Evolutionary conservation across 805 yeast genomes (phyloP).

Genomic region (Cyberlindnera sargentensis): DNA sequence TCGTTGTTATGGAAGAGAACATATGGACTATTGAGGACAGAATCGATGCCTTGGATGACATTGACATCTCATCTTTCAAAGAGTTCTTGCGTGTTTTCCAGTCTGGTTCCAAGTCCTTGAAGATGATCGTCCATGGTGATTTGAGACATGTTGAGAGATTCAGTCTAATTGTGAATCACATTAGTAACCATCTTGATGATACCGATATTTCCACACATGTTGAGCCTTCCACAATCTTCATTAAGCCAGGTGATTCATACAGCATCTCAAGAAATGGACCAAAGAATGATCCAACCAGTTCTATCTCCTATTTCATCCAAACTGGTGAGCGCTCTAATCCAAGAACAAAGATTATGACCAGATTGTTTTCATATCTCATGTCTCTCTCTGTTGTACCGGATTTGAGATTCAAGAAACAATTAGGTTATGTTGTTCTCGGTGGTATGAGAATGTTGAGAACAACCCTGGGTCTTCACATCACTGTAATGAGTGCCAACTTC

Average conservation of each 20-base stretch:
- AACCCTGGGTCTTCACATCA: slow-evolving; percentile 52
- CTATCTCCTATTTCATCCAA: slow-evolving; percentile 50
- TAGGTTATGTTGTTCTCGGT: slow-evolving; percentile 58
- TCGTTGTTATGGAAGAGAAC: slow-evolving; percentile 48
- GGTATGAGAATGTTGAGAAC: slow-evolving; percentile 46
- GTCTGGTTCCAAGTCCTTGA: slow-evolving; percentile 26
- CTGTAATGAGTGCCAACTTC: slow-evolving; percentile 45
- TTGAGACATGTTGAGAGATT: slow-evolving; percentile 21
- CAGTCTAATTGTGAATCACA: slow-evolving; percentile 17
- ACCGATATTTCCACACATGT: not conserved
- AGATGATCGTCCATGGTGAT: slow-evolving; percentile 49
- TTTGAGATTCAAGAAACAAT: slow-evolving; percentile 46
- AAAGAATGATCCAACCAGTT: slow-evolving; percentile 42
- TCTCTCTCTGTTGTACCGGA: slow-evolving; percentile 37
- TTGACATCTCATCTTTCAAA: slow-evolving; percentile 31
- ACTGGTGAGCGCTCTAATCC: slow-evolving; percentile 40
- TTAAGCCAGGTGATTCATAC: slow-evolving; percentile 32
- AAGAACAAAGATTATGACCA: slow-evolving; percentile 33
- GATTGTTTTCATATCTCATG: slow-evolving; percentile 40
- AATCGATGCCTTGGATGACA: slow-evolving; percentile 45
- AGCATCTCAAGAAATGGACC: slow-evolving; percentile 29
- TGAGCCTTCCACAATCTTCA: slow-evolving; percentile 32
- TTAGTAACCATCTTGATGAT: slow-evolving; percentile 23
- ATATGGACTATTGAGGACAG: slow-evolving; percentile 51
- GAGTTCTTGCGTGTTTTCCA: slow-evolving; percentile 26